Evolutionary conservation across 2,329 filamentous ascomycete species (phyloP).

Genomic region (Chrysoporthe cubensis): DNA sequence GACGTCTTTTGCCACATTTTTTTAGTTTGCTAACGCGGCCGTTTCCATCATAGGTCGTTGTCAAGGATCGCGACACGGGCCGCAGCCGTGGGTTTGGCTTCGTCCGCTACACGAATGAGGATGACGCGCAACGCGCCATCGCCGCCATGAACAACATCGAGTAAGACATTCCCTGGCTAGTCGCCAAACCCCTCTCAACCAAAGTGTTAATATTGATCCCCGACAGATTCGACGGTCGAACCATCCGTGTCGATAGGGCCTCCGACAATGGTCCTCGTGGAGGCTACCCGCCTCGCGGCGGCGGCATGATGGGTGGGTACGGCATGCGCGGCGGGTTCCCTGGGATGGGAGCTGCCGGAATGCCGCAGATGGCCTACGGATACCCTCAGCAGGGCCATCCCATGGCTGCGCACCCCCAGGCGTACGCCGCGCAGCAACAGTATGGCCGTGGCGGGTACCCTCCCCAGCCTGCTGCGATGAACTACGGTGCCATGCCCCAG

Average conservation of each 20-base stretch:
- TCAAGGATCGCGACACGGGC: conserved; percentile 95
- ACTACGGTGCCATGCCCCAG: conserved; percentile 47
- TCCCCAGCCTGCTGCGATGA: conserved; percentile 36
- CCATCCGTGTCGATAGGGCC: conserved; percentile 94
- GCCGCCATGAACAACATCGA: conserved; percentile 84
- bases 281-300: conserved; percentile 56
- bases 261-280: conserved; percentile 75
- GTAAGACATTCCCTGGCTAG: conserved; percentile 56
- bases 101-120: conserved; percentile 81
- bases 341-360: conserved; percentile 38
- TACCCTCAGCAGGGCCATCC: conserved; percentile 43
- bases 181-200: not conserved
- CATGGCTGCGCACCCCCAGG: conserved; percentile 38
- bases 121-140: conserved; percentile 78
- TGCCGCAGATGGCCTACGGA: conserved; percentile 43
- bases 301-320: conserved; percentile 40
- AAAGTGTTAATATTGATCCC: not conserved
- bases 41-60: conserved; percentile 72
- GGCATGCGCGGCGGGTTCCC: conserved; percentile 42
- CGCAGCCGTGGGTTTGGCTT: conserved; percentile 98
- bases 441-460: conserved; percentile 52
- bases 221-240: conserved; percentile 85
- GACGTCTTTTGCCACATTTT: not conserved
- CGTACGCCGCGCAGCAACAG: conserved; percentile 42
- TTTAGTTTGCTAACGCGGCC: not conserved